Base-by-base conservation (phyloP, 2,329 filamentous ascomycete genomes). In the Zasmidium citrigriseum region DNA sequence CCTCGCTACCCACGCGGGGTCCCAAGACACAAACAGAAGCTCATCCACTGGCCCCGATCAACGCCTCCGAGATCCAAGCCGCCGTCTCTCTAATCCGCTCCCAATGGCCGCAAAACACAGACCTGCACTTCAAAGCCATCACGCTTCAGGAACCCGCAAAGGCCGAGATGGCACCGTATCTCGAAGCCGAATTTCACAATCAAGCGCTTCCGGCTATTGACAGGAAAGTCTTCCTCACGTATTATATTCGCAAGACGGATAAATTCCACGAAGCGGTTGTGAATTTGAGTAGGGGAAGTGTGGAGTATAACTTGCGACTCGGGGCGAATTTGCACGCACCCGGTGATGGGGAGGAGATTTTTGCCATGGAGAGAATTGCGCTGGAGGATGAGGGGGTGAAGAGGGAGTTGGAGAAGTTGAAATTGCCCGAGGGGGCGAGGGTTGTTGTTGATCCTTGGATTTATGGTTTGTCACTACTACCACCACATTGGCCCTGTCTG, bases 391-490 rank as follows among this genome's bases (percentile, higher is more conserved):
- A 80, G 24, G 77, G 76, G 2, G 84, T 87, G 9, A 76, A 84
- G 66, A 82, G 81, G 2, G 84, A 84, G 61, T 79, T 87, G 55
- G 81, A 80, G 29, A 87, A 87, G 65, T 64, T 87, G 59, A 72
- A 86, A 57, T 76, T 87, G 0, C 84, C 85, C 0, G 73, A 82
- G 62, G 84, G 83, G 20, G 78, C 83, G 5, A 78, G 79, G 1
- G 77, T 87, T 20, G 81, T 85, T 60, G 78, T 80, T 52, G 85
- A 86, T 62, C 84, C 84, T 0, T 92, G 89, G 89, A 90, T 90
- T 38, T 92, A 91, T 62, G 84, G 82, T 70, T 12, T 27, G 55
- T 50, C 14, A n/a, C 20, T 21, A 7, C n/a, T 11, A 16, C n/a
- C 24, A 9, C 20, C 10, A 18, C 20, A 14, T 48, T 16, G 45